Base-by-base conservation (phyloP, 2,329 filamentous ascomycete species). In the Colletotrichum sp. region DNA sequence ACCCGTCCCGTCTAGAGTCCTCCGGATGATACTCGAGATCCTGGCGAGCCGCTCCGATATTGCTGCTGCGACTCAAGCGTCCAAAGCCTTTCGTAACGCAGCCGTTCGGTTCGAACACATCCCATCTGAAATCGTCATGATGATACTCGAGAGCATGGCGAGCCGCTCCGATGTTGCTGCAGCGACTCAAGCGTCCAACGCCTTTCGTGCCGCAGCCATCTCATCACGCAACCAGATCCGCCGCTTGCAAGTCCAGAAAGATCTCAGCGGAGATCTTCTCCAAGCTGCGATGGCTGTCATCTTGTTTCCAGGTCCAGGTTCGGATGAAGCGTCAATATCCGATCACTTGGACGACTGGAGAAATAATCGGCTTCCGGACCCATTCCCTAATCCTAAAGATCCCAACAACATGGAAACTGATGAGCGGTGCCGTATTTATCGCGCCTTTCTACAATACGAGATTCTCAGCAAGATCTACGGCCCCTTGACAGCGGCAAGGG, bases 321-420 rank as follows among this genome's bases (percentile, higher is more conserved):
- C 39, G 19, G 6, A 19, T 2, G 39, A 44, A 44, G 2, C 9
- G 39, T 44, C 9, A 44, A 44, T 44, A 44, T 11, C 39, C 16
- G 1, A 2, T 11, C 39, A 44, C 39, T 44, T 44, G 19, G 16
- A n/a, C 5, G 1, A n/a, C 16, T 44, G 39, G 39, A 3, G 1
- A n/a, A 12, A n/a, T 19, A 2, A 2, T 0, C 0, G 19, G 19
- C 1, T 44, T 44, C 0, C 19, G 19, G 4, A 48, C 9, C 39
- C 39, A n/a, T 48, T 44, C 9, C 5, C 5, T 39, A 16, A 39
- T 39, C 34, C 3, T 36, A 36, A 36, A 36, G 13, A 7, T 36
- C 6, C 6, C 34, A 36, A 5, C 34, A 36, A 36, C 34, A 2
- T 48, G 5, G 39, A n/a, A 11, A 48, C 39, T 48, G 19, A 6